phyloP scores from a whole-genome alignment of 345 rosid genomes.

The Lepidium sativum region DNA sequence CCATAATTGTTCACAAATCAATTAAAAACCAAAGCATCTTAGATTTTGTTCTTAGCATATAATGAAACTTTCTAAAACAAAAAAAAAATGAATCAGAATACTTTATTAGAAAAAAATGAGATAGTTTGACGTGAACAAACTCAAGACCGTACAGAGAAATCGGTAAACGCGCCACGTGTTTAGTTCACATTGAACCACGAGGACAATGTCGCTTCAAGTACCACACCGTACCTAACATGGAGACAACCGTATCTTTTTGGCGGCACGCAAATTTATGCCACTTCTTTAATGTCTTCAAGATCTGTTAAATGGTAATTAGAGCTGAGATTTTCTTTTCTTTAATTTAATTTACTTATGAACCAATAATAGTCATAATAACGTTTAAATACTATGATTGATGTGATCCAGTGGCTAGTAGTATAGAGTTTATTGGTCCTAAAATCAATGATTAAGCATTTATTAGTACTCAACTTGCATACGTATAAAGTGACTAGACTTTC shows the following conservation, averaged over 20 bases:
- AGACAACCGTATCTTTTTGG: conserved; percentile 29
- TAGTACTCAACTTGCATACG: conserved; percentile 14
- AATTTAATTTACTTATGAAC: not conserved
- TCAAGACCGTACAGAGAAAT: conserved; percentile 24
- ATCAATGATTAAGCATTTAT: conserved; percentile 14
- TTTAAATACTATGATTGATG: not conserved
- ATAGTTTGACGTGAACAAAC: conserved; percentile 13
- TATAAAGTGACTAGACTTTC: not conserved
- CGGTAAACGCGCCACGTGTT: conserved; percentile 20
- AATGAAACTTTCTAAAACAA: conserved; percentile 1
- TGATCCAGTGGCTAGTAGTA: not conserved
- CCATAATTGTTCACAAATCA: conserved; percentile 5
- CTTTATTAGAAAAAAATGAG: conserved; percentile 4
- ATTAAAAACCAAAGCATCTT: conserved; percentile 18
- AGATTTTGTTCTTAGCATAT: conserved; percentile 22
- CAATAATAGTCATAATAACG: not conserved
- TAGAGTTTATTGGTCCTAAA: conserved; percentile 10
- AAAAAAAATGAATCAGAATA: not conserved
- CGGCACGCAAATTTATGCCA: conserved; percentile 12
- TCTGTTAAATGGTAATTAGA: conserved; percentile 1
- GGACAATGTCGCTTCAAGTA: conserved; percentile 17
- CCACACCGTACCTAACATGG: conserved; percentile 30
- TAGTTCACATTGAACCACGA: conserved; percentile 16
- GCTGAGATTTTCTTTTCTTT: not conserved
- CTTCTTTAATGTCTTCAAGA: conserved; percentile 13